Evolutionary conservation across 2,329 filamentous ascomycete genomes (phyloP), one percentile per base, ranked within the genome.

Genomic region (Talaromyces amestolkiae): DNA sequence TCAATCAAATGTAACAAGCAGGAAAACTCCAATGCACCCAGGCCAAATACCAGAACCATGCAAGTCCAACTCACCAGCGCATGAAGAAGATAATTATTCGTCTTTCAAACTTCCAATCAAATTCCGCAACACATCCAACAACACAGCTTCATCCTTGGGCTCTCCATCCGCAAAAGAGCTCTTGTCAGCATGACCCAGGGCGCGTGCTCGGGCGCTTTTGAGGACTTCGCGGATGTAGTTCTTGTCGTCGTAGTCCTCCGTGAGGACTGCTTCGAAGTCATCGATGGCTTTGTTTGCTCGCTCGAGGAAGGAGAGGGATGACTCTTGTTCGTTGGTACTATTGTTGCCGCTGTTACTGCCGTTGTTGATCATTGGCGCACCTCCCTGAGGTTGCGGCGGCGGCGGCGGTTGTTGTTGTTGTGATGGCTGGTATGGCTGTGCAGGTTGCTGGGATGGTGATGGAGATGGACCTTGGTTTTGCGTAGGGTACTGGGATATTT

Each of bases 221-320:
- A 80, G 74, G 39, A 80, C 78, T 68, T 79, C 77, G 31, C 77
- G 76, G 68, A 80, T 80, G 67, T 80, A 80, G 63, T 80, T 78
- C 70, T 79, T 78, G 66, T 80, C 78, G 64, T 80, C 78, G 62
- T 79, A 80, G 66, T 80, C 78, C 66, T 80, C 78, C 74, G 79
- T 78, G 15, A 80, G 73, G 13, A 80, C 78, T 19, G 77, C 75
- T 66, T 80, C 78, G 60, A 80, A 80, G 67, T 80, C 77, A 64
- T 80, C 78, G 63, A 80, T 80, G 24, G 78, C 78, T 69, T 80
- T 79, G 69, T 76, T 78, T 11, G 78, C 78, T 33, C 77, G 74
- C 15, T 78, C 75, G 62, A 73, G 73, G 72, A 80, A 80, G 15
- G 75, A 76, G 3, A 74, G 72, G 33, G 74, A 71, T 33, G 76